A percentile compares a stretch with the other conserved stretches of the same genome.
Conservation (phyloP, 176 grass and related monocot species). For the Canna indica region DNA sequence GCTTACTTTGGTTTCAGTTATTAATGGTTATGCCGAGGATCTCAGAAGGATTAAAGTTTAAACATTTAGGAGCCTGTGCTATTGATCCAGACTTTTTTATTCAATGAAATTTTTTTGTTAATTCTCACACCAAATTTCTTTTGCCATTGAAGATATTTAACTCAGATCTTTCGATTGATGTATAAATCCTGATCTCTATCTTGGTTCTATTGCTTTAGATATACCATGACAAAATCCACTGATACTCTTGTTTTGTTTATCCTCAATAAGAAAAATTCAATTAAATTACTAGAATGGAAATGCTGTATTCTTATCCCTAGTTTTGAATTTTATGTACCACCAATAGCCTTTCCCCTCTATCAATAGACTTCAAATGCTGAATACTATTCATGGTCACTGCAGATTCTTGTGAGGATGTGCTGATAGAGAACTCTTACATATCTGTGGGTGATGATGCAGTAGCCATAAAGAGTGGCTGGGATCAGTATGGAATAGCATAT, state of each 20-base stretch:
- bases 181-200: not conserved
- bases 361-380: not conserved
- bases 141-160: not conserved
- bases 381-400: slow-evolving; percentile 2
- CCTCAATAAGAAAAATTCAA: not conserved
- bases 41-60: not conserved
- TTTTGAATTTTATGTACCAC: not conserved
- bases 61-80: not conserved
- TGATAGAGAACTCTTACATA: slow-evolving; percentile 96
- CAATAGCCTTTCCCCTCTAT: not conserved
- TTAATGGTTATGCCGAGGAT: not conserved
- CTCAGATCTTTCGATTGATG: not conserved
- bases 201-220: not conserved
- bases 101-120: not conserved
- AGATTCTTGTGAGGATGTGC: slow-evolving; percentile 82
- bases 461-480: slow-evolving; percentile 90
- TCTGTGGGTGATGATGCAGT: slow-evolving; percentile 89
- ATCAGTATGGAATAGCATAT: slow-evolving; percentile 92
- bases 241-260: not conserved
- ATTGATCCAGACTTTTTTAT: not conserved
- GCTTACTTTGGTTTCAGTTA: not conserved
- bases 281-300: not conserved
- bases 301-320: not conserved
- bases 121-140: not conserved
- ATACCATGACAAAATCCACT: not conserved